A percentile compares a stretch with the other conserved stretches of the same genome.
phyloP scores from a whole-genome alignment of 164 flowering plant genomes.

The Dillenia suffruticosa region DNA sequence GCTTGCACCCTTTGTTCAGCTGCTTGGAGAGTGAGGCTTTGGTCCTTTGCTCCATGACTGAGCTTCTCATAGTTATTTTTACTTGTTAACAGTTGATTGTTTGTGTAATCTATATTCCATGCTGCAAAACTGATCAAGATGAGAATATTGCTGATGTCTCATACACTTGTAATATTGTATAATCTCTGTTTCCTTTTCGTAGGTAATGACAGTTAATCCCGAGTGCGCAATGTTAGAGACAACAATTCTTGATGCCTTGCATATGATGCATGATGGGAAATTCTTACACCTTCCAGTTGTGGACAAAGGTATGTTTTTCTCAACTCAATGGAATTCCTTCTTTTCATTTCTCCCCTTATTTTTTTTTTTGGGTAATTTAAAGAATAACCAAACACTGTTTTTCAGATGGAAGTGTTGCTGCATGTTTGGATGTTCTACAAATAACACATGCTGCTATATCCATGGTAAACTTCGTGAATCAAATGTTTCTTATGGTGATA shows the following conservation, averaged over 20 bases:
- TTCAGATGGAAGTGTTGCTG: conserved; percentile 79
- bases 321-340: neutral
- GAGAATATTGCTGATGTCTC: neutral
- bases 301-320: conserved; percentile 56
- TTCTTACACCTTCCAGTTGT: conserved; percentile 90
- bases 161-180: neutral
- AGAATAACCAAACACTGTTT: conserved; percentile 7
- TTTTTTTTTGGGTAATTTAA: conserved; percentile 3
- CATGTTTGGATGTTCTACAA: conserved; percentile 90
- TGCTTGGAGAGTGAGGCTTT: no score
- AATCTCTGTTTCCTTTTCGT: neutral
- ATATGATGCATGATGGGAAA: conserved; percentile 96
- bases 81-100: neutral
- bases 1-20: no score
- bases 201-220: conserved; percentile 97
- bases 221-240: conserved; percentile 85
- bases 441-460: conserved; percentile 98
- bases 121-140: neutral
- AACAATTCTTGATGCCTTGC: conserved; percentile 92
- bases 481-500: neutral
- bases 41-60: no score
- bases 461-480: conserved; percentile 46
- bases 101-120: neutral
- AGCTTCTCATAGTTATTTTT: no score
- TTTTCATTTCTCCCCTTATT: neutral